Evolutionary conservation across 805 yeast genomes (phyloP).

Genomic region (Saccharomyces kudriavzevii): DNA sequence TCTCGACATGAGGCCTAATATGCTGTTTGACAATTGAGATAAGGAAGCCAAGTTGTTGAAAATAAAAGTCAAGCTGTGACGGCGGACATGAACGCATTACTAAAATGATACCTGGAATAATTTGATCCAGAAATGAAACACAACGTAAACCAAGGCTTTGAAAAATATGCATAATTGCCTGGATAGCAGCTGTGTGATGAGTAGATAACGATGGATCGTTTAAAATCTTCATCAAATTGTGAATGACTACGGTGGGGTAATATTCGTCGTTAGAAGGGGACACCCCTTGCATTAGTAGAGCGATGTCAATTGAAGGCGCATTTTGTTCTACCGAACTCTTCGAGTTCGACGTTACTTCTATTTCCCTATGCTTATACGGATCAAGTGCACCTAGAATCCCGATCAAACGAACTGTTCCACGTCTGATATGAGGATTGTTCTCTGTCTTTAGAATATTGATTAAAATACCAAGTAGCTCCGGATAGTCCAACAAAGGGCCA

Average conservation of each 20-base stretch:
- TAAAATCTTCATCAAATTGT: slow-evolving; percentile 71
- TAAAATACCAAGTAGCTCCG: slow-evolving; percentile 74
- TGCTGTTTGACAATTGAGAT: slow-evolving; percentile 82
- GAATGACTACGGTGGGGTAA: slow-evolving; percentile 90
- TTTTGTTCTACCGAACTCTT: slow-evolving; percentile 56
- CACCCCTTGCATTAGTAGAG: slow-evolving; percentile 84
- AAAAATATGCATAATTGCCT: slow-evolving; percentile 85
- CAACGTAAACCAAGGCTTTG: slow-evolving; percentile 82
- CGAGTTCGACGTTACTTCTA: slow-evolving; percentile 59
- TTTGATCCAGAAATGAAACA: slow-evolving; percentile 79
- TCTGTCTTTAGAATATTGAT: slow-evolving; percentile 79
- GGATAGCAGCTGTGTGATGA: slow-evolving; percentile 89
- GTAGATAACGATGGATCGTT: slow-evolving; percentile 77
- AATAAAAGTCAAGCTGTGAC: slow-evolving; percentile 74
- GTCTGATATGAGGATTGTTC: slow-evolving; percentile 58
- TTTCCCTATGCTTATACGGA: slow-evolving; percentile 90
- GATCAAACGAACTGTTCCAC: slow-evolving; percentile 81
- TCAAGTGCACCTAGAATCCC: slow-evolving; percentile 96
- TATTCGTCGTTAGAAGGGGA: slow-evolving; percentile 90
- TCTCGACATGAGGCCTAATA: slow-evolving; percentile 71
- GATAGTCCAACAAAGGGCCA: slow-evolving; percentile 85
- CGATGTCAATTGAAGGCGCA: slow-evolving; percentile 85
- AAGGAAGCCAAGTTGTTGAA: slow-evolving; percentile 77
- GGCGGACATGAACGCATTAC: slow-evolving; percentile 81
- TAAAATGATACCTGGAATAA: slow-evolving; percentile 76